Base-by-base conservation (phyloP, 1,284 basidiomycete genomes). In the Heterobasidion irregulare region DNA sequence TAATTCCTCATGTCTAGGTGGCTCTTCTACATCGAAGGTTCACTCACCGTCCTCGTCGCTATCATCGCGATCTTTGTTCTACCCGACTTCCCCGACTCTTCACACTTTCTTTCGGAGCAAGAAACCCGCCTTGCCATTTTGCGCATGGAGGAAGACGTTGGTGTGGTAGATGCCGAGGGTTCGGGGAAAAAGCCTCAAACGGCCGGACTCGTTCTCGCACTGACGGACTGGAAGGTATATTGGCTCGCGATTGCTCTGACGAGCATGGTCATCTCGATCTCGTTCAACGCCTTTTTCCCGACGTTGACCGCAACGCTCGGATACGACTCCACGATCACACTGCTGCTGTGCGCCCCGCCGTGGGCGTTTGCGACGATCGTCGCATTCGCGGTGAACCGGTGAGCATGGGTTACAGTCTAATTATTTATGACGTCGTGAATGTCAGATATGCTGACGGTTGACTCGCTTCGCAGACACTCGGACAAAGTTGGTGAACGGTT, bases 1-100 rank as follows among this genome's bases (percentile, higher is more conserved):
- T 38, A 15, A 6, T n/a, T 38, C 18, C 12, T 50, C 26, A 9
- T 47, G 16, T 47, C 16, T 16, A 80, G 80, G 64, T 89, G 86
- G 87, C 72, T 92, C 2, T 90, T 92, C 72, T 89, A 78, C 64
- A 80, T 89, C 53, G 84, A 89, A 68, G 86, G 86, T n/a, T 72
- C 73, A 1, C 63, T 87, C 34, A 89, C 86, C 0, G 77, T 89
- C 57, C 66, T 78, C 44, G 75, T 88, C 38, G 86, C 86, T 16
- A 58, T 83, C 48, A 58, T 72, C 36, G 75, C 86, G 2, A 76
- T 84, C 53, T 83, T 84, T 65, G 75, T 91, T 57, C 79, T 93
- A 6, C 90, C 90, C 8, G 89, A 93, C 66, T 89, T 92, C 64
- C 86, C 86, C 2, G 79, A 75, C 0, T 74, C 78, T 33, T 71